These are phyloP conservation scores for Crotalaria pallida DNA, from an alignment of 306 rosid species.

Conservation along the genomic window DNA sequence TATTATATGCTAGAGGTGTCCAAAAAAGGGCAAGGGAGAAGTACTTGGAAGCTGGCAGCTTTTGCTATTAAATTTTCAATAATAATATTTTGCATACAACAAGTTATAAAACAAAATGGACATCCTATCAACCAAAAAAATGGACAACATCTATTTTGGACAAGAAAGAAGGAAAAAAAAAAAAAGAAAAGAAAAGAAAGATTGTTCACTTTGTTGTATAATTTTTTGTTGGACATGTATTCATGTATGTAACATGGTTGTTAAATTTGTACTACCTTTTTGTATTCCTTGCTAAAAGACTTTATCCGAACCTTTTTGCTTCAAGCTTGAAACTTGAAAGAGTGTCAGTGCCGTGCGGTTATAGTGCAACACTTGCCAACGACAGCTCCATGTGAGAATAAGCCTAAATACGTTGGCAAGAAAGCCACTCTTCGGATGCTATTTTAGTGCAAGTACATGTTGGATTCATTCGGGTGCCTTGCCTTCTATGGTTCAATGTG, in stretches of 20 bases:
- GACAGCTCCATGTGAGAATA: constrained; percentile 30
- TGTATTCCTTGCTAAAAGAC: constrained; percentile 2
- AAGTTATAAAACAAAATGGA: too few relatives aligned
- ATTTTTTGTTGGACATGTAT: too few relatives aligned
- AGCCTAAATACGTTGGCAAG: constrained; percentile 19
- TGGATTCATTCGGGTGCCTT: constrained; percentile 5
- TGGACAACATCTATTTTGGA: too few relatives aligned
- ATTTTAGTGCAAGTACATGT: neutral
- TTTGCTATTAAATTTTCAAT: neutral
- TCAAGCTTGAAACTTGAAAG: constrained; percentile 26
- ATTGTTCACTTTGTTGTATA: too few relatives aligned
- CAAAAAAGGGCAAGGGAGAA: neutral
- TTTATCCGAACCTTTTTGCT: constrained; percentile 22
- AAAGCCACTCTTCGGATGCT: constrained; percentile 22
- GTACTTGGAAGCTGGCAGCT: constrained; percentile 3
- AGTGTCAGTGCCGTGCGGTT: constrained; percentile 31
- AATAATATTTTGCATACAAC: too few relatives aligned
- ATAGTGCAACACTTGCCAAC: constrained; percentile 1
- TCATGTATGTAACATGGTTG: too few relatives aligned
- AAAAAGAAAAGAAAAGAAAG: too few relatives aligned
- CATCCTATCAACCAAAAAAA: too few relatives aligned
- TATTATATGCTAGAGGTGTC: neutral
- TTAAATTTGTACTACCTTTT: constrained; percentile 8
- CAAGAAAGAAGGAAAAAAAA: too few relatives aligned
- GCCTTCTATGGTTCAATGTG: neutral